Evolutionary conservation across 1,284 basidiomycete species (phyloP).

Genomic region (Boletus hoseneyae): DNA sequence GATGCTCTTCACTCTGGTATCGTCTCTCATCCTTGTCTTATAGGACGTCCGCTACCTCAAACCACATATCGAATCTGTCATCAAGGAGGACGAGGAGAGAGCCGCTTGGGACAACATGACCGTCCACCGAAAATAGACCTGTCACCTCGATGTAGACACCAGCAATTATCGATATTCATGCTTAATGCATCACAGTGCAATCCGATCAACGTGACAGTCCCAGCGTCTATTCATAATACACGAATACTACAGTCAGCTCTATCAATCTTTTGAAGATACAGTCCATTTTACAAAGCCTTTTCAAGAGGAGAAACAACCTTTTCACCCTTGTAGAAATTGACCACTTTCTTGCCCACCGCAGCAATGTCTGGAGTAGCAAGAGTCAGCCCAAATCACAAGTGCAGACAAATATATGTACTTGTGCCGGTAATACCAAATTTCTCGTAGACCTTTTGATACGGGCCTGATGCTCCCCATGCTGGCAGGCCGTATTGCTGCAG

Average conservation of each 20-base stretch:
- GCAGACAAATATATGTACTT: slow-evolving; percentile 44
- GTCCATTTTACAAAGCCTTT: slow-evolving; percentile 55
- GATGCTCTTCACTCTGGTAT: not conserved
- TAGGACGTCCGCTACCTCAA: slow-evolving; percentile 92
- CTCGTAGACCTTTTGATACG: slow-evolving; percentile 86
- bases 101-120: slow-evolving; percentile 78
- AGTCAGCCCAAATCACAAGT: slow-evolving; percentile 6
- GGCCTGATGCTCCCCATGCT: slow-evolving; percentile 86
- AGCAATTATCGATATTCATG: slow-evolving; percentile 17
- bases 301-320: slow-evolving; percentile 77
- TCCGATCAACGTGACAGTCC: not conserved
- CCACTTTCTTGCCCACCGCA: slow-evolving; percentile 77
- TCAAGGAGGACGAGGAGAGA: slow-evolving; percentile 79
- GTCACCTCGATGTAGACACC: slow-evolving; percentile 22
- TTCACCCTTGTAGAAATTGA: slow-evolving; percentile 82
- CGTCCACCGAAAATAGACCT: slow-evolving; percentile 58
- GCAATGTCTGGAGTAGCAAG: slow-evolving; percentile 60
- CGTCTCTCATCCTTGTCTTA: slow-evolving; percentile 7
- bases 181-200: slow-evolving; percentile 7
- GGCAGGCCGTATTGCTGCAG: slow-evolving; percentile 70
- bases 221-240: slow-evolving; percentile 9
- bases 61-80: slow-evolving; percentile 76
- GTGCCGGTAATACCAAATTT: slow-evolving; percentile 84
- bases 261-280: not conserved
- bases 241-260: slow-evolving; percentile 13